A percentile compares a stretch with the other conserved stretches of the same genome.
Conservation (phyloP, 176 grass and related monocot species). For the Luzula sylvatica region DNA sequence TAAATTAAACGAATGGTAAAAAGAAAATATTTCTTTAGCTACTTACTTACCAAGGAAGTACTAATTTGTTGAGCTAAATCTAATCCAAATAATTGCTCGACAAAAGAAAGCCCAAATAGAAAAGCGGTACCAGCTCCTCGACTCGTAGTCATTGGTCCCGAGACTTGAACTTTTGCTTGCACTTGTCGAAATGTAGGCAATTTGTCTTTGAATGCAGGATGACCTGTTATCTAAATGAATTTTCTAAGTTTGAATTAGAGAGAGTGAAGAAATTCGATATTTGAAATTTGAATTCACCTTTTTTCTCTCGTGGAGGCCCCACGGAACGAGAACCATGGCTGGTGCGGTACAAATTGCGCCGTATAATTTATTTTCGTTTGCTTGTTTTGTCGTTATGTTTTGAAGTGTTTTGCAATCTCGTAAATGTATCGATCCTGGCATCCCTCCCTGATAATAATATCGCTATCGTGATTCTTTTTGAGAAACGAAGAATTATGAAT, state of each 20-base stretch:
- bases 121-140: conserved; percentile 75
- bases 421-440: conserved; percentile 80
- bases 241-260: no score
- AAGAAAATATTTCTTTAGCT: background rate
- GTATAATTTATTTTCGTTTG: conserved; percentile 69
- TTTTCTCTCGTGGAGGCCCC: conserved; percentile 77
- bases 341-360: conserved; percentile 90
- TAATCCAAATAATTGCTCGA: conserved; percentile 70
- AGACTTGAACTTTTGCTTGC: conserved; percentile 73
- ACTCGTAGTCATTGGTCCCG: conserved; percentile 78
- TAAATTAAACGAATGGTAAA: no score
- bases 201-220: conserved; percentile 82
- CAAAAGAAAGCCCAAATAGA: conserved; percentile 78
- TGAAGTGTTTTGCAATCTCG: conserved; percentile 69
- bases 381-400: conserved; percentile 66
- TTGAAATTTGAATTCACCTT: conserved; percentile 36
- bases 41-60: conserved; percentile 44
- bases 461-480: background rate
- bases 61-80: conserved; percentile 42
- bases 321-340: conserved; percentile 64
- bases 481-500: background rate
- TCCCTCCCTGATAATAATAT: conserved; percentile 52
- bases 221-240: conserved; percentile 58
- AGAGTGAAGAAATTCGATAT: background rate
- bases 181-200: conserved; percentile 79